Evolutionary conservation across 164 flowering plant species (phyloP), one percentile per base, ranked within the genome.

Genomic region (Warburgia ugandensis): DNA sequence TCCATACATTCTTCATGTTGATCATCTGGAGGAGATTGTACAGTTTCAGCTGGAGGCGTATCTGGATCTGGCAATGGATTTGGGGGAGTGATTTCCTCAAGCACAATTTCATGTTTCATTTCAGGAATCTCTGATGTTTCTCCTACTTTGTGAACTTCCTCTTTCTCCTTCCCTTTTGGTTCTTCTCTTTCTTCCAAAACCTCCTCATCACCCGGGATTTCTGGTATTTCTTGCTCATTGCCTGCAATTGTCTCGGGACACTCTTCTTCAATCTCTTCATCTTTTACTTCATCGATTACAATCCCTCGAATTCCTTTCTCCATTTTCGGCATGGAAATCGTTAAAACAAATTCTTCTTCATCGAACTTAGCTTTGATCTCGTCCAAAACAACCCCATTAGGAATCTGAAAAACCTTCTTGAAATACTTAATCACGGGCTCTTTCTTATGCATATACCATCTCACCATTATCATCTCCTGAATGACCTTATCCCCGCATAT

Each of bases 361-460:
- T 68, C 48, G 41, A 65, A 79, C 44, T 44, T 73, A 2, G 82
- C 84, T 40, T 69, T 60, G 50, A 81, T 73, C 29, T 48, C 23
- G 51, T 81, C 79, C 55, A 78, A 44, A 49, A 73, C 43, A 6
- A 81, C 80, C 13, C 74, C 76, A 29, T 63, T 62, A 1, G 88
- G 88, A 22, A 81, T 75, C 37, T n/a, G 57, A 41, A 78, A 76
- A 20, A 45, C 62, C 60, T 73, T 81, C 32, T 52, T 63, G 54
- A 81, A 81, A 20, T 66, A 61, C 36, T 38, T 62, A 6, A 71
- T 28, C 42, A 69, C 69, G 19, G 35, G 43, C 26, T 64, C 75
- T 48, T 74, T 68, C 61, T 56, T 71, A 49, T 45, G 29, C 49
- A 69, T 16, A 9, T 39, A 58, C 69, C 69, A 61, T 4, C 70